These are phyloP conservation scores for Trypanosoma mega DNA, from an alignment of 208 protist genomes.

Conservation along the genomic window DNA sequence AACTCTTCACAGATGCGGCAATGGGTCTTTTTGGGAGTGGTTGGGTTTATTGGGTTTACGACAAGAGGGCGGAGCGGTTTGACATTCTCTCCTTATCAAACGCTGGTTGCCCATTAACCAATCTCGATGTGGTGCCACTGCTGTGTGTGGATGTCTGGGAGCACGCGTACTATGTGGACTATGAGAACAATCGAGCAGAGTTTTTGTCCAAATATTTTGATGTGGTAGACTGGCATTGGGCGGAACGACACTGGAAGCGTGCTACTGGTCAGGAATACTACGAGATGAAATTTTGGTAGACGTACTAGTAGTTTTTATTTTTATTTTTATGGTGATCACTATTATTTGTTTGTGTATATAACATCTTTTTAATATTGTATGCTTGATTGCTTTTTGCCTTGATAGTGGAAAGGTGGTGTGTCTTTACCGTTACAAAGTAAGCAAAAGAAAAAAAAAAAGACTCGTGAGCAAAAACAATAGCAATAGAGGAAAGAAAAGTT, in stretches of 20 bases:
- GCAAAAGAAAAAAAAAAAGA: not conserved
- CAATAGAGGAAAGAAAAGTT: not conserved
- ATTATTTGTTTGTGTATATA: not conserved
- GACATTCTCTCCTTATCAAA: constrained; percentile 83
- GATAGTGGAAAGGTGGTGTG: not conserved
- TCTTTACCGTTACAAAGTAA: too few species aligned
- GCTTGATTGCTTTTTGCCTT: constrained; percentile 1
- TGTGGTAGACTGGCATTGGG: constrained; percentile 95
- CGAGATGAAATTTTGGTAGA: constrained; percentile 85
- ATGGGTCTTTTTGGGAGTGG: constrained; percentile 86
- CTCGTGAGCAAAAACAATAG: not conserved
- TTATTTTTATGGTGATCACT: not conserved
- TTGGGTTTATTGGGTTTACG: constrained; percentile 91
- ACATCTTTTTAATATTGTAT: not conserved
- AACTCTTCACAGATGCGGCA: constrained; percentile 70
- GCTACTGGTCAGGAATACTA: constrained; percentile 84
- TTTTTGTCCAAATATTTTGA: constrained; percentile 91
- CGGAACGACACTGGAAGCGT: constrained; percentile 90
- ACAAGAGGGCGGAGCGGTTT: constrained; percentile 57
- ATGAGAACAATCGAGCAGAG: constrained; percentile 86
- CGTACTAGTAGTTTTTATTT: not conserved
- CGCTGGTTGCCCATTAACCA: constrained; percentile 78
- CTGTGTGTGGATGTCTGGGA: constrained; percentile 94
- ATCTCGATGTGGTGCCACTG: constrained; percentile 56
- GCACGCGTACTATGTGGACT: constrained; percentile 96